Percentiles rank a stretch among this genome's conserved stretches.
Evolutionary conservation across 345 rosid genomes (phyloP).

Genomic region (Gossypium thurberi): DNA sequence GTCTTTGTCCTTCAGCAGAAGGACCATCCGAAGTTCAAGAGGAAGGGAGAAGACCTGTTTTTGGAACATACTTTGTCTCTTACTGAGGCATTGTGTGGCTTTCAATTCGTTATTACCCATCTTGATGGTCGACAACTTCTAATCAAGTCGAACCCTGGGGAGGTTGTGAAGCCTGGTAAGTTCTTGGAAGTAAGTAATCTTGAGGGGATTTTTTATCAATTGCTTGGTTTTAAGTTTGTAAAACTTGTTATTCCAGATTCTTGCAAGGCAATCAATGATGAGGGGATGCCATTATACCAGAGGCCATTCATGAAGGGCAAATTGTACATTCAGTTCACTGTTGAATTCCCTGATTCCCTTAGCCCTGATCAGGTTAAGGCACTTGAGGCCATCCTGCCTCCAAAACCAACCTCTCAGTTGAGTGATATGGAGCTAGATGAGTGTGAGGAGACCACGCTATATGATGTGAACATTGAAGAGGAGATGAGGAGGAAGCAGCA

Average conservation of each 20-base stretch:
- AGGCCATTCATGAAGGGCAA: conserved; percentile 92
- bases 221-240: background rate
- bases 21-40: conserved; percentile 81
- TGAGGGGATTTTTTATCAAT: background rate
- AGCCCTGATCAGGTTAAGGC: conserved; percentile 63
- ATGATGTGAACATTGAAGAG: conserved; percentile 83
- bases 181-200: background rate
- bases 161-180: conserved; percentile 82
- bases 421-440: conserved; percentile 82
- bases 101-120: conserved; percentile 69
- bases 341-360: conserved; percentile 85
- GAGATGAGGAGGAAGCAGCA: conserved; percentile 80
- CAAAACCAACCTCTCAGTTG: conserved; percentile 33
- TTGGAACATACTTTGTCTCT: conserved; percentile 76
- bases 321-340: conserved; percentile 70
- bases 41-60: conserved; percentile 79
- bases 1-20: conserved; percentile 81
- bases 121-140: conserved; percentile 86
- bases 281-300: conserved; percentile 82
- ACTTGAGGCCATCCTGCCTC: conserved; percentile 56
- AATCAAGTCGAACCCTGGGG: conserved; percentile 76
- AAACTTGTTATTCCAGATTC: conserved; percentile 37
- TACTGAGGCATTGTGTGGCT: conserved; percentile 88
- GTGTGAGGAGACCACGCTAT: conserved; percentile 83
- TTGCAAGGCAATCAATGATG: conserved; percentile 72